These are phyloP conservation scores for Aspergillus udagawae DNA, from an alignment of 2,329 filamentous ascomycete species.

Conservation along the genomic window DNA sequence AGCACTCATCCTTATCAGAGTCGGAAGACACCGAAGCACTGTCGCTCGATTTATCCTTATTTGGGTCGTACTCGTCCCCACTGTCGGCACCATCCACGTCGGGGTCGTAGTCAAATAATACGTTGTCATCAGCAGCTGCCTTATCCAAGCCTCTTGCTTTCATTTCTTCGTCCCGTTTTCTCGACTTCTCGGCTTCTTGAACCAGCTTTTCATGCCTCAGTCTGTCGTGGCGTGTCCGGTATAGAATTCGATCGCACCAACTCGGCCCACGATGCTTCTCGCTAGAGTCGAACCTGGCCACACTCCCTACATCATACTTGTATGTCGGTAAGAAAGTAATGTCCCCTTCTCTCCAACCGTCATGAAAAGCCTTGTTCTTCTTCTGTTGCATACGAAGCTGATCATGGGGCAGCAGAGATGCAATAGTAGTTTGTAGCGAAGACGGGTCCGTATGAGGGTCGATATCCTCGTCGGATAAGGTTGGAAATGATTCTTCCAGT, in stretches of 20 bases:
- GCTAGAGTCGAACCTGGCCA: slow-evolving; percentile 88
- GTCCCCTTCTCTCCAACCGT: slow-evolving; percentile 85
- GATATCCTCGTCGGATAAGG: slow-evolving; percentile 57
- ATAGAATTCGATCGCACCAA: slow-evolving; percentile 96
- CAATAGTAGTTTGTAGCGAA: slow-evolving; percentile 81
- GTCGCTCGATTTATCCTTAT: slow-evolving; percentile 46
- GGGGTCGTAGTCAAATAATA: slow-evolving; percentile 88
- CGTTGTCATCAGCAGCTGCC: slow-evolving; percentile 70
- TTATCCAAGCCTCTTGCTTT: slow-evolving; percentile 71
- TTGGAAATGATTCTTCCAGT: slow-evolving; percentile 4
- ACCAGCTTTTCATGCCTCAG: slow-evolving; percentile 61
- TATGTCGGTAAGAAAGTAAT: slow-evolving; percentile 92
- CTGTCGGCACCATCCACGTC: slow-evolving; percentile 64
- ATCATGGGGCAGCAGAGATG: slow-evolving; percentile 84
- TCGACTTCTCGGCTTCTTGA: slow-evolving; percentile 62
- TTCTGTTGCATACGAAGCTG: slow-evolving; percentile 74
- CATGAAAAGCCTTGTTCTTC: slow-evolving; percentile 74
- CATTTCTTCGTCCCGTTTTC: slow-evolving; percentile 79
- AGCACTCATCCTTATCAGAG: slow-evolving; percentile 44
- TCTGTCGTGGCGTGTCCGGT: slow-evolving; percentile 69
- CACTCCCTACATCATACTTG: slow-evolving; percentile 94
- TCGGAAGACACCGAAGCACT: slow-evolving; percentile 20
- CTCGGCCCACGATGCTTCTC: slow-evolving; percentile 90
- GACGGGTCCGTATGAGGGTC: slow-evolving; percentile 73
- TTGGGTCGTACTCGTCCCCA: slow-evolving; percentile 58